Evolutionary conservation across 129 eudicot genomes (phyloP), one percentile per base, ranked within the genome.

Genomic region (Centrapalus pauciflorus): DNA sequence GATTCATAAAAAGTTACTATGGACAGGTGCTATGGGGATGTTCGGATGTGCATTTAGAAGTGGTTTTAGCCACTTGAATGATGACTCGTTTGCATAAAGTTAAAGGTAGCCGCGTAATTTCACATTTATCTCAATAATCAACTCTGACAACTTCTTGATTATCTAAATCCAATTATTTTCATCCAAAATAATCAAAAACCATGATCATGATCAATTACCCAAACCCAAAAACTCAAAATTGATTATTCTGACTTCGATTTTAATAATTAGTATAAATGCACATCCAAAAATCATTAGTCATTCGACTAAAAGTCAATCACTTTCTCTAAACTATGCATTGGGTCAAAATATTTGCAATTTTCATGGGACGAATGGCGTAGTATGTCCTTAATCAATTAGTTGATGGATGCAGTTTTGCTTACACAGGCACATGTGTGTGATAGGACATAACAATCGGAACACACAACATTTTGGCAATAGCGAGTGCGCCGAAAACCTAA

Each of bases 371-470:
- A 33, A 57, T 25, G 64, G 43, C 12, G 64, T 57, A 3, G n/a
- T 17, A 30, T 6, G 11, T 40, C 14, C 17, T 55, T 13, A 12
- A 2, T 6, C 3, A 30, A 43, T 45, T 43, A 0, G 45, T 12
- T 60, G 38, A 32, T 21, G 7, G 14, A 48, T 43, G 63, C 28
- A 64, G 25, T 33, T 64, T 56, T 56, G 83, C 99, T 78, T 89
- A 94, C 99, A 94, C 99, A 20, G 99, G 99, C n/a, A 94, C 97
- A 41, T 94, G 99, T 13, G 99, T 94, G 69, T 94, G 99, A 73
- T 94, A 94, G 1, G 99, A 94, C 99, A 94, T 86, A 56, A 94
- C 99, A 9, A 94, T 76, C 23, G 99, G 99, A 38, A 94, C 99
- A 69, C 79, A 76, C 73, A 94, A 65, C 59, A 94, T 75, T 81